Evolutionary conservation across 768 basidiomycete species (phyloP).

Genomic region (Mycena chlorophos): DNA sequence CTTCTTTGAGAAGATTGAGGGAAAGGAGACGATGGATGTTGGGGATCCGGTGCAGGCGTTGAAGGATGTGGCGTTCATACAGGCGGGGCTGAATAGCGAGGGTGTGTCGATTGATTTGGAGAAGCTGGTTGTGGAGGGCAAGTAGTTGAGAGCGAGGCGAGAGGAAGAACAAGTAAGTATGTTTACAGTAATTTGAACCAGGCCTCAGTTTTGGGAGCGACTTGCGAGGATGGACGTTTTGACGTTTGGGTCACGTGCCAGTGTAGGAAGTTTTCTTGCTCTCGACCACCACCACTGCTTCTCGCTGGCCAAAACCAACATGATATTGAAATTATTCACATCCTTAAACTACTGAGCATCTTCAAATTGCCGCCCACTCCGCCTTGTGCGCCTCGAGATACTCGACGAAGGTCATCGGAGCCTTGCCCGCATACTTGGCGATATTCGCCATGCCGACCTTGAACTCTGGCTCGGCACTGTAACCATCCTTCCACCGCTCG

Average conservation of each 20-base stretch:
- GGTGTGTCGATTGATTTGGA: conserved; percentile 61
- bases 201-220: no score
- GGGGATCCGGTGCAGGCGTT: conserved; percentile 67
- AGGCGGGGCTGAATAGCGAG: conserved; percentile 70
- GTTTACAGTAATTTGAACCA: no score
- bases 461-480: not conserved
- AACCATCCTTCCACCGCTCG: not conserved
- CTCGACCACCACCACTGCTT: no score
- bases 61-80: conserved; percentile 75
- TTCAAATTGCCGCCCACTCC: not conserved
- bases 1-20: conserved; percentile 59
- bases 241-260: no score
- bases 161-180: no score
- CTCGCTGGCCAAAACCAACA: no score
- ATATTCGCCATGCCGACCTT: not conserved
- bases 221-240: no score
- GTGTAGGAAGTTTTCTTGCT: no score
- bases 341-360: no score
- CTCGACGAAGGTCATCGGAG: not conserved
- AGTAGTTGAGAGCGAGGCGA: no score
- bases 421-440: not conserved
- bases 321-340: no score
- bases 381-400: not conserved
- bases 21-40: conserved; percentile 41
- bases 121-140: conserved; percentile 32